These are phyloP conservation scores for Schrenkiella parvula DNA, from an alignment of 345 rosid genomes.

Conservation along the genomic window DNA sequence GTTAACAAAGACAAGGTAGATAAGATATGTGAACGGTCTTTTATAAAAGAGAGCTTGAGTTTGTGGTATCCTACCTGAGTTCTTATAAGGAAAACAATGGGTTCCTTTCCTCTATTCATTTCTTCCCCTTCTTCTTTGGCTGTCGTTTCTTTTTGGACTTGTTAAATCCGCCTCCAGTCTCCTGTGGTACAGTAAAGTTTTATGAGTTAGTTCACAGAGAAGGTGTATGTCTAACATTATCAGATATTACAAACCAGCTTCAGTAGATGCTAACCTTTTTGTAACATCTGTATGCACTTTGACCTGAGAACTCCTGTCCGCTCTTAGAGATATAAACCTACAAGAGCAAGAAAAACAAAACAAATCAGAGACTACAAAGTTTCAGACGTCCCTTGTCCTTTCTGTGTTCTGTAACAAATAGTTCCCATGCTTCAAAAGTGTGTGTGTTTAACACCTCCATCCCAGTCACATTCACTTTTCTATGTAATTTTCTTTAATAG, in stretches of 20 bases:
- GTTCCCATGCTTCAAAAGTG: not conserved
- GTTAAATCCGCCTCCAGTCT: conserved; percentile 39
- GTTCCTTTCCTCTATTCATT: not conserved
- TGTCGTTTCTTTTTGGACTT: conserved; percentile 46
- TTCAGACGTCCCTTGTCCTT: not conserved
- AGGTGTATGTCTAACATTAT: not conserved
- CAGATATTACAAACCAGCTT: not conserved
- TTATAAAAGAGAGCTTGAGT: not conserved
- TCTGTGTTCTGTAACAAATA: not conserved
- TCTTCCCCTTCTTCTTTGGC: conserved; percentile 37
- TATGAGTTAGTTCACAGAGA: not conserved
- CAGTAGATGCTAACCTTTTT: conserved; percentile 51
- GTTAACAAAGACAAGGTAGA: not conserved
- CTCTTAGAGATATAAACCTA: conserved; percentile 68
- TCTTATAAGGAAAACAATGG: not conserved
- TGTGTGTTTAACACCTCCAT: not conserved
- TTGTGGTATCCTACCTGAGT: conserved; percentile 8
- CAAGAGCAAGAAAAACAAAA: not conserved
- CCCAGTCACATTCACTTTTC: not conserved
- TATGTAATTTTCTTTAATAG: not conserved
- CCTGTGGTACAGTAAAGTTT: conserved; percentile 38
- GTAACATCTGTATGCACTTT: conserved; percentile 67
- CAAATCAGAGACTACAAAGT: not conserved
- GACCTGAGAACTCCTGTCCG: conserved; percentile 84
- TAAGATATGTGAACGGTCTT: not conserved